phyloP scores from a whole-genome alignment of 441 rosid genomes.

The Jatropha podagrica region DNA sequence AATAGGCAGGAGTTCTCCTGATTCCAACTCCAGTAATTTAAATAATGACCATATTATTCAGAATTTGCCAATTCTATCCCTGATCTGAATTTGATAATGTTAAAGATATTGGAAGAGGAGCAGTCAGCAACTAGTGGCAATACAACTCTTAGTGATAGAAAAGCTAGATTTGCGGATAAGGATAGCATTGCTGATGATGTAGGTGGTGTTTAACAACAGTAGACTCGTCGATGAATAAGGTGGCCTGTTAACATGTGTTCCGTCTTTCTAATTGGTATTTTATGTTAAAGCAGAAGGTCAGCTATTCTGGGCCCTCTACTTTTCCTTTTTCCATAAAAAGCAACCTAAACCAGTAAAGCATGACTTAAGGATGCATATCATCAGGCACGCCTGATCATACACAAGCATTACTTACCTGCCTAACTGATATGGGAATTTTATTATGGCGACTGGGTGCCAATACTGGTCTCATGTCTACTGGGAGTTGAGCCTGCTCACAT shows the following conservation, averaged over 20 bases:
- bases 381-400: background rate
- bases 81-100: background rate
- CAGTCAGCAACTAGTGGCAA: background rate
- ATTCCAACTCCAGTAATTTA: background rate
- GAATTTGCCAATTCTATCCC: background rate
- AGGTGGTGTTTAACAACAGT: background rate
- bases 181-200: background rate
- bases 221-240: background rate
- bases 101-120: background rate
- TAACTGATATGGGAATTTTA: conserved; percentile 78
- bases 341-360: background rate
- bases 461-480: conserved; percentile 80
- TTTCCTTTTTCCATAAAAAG: conserved; percentile 8
- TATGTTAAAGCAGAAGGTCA: background rate
- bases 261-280: background rate
- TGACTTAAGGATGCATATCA: conserved; percentile 7
- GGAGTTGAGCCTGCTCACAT: conserved; percentile 80
- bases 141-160: background rate
- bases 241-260: background rate
- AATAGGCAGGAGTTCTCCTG: background rate
- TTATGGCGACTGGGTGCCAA: conserved; percentile 73
- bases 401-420: conserved; percentile 64
- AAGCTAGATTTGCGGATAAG: background rate
- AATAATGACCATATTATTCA: background rate
- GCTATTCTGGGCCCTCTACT: background rate